Base-by-base conservation (phyloP, 306 rosid genomes). In the Nissolia schottii region DNA sequence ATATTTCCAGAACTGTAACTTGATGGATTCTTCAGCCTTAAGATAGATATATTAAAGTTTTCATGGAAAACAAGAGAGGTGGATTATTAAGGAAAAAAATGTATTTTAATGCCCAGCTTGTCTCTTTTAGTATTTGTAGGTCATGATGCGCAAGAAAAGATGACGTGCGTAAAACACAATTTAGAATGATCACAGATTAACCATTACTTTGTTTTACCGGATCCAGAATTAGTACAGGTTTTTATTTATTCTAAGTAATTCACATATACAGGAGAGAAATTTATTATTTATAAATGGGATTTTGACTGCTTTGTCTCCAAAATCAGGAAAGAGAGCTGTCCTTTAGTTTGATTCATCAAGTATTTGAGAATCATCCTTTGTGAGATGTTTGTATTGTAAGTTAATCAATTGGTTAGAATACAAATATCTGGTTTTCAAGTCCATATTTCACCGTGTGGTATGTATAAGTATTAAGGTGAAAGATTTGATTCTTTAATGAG, bases 341-440 rank as follows among this genome's bases (percentile, higher is more conserved):
- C 25, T 75, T 70, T 58, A 20, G 59, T 67, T 66, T 7, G 31
- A 35, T 38, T 65, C 22, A 28, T 58, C 50, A 15, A 70, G 56
- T 76, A 40, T 29, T 64, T 40, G 45, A 51, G 72, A 48, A 34
- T 48, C 61, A 19, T 22, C 5, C 43, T 65, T 16, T 57, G 15
- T 57, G 56, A 66, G 50, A 19, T 32, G 70, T 40, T 65, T 63
- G 22, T 12, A 64, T 38, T 48, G 35, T 63, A 29, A 40, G 41
- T 34, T 23, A 25, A 15, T 61, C 50, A 7, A n/a, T n/a, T n/a
- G n/a, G 19, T 3, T 23, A 22, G 3, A 28, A 61, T 51, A 23
- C n/a, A 25, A 60, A 72, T 45, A 2, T 46, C 35, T 65, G 74
- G 66, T 53, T 66, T 67, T 72, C 60, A 61, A 62, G 57, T 67